These are phyloP conservation scores for Cercospora berteroae DNA, from an alignment of 2,329 filamentous ascomycete genomes.

Conservation along the genomic window DNA sequence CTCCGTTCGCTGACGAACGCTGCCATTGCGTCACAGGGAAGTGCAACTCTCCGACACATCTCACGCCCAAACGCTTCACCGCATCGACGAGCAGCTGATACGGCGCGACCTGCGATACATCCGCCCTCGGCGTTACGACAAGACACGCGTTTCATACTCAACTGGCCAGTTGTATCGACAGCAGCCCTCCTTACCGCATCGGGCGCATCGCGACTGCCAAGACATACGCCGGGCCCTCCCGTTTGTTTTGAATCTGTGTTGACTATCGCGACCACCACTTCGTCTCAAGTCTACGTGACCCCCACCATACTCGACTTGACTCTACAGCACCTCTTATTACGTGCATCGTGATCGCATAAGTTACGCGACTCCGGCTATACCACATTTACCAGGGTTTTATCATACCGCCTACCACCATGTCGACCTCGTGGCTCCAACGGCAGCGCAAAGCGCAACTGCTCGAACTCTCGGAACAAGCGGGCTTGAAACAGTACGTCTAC, in stretches of 20 bases:
- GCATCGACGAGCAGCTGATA: background rate
- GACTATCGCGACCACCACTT: conserved; percentile 6
- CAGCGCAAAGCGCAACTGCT: conserved; percentile 35
- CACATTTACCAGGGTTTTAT: conserved; percentile 21
- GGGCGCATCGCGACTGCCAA: conserved; percentile 9
- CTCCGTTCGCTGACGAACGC: background rate
- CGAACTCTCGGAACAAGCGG: conserved; percentile 34
- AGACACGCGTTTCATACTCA: background rate
- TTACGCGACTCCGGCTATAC: conserved; percentile 46
- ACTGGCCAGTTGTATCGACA: background rate
- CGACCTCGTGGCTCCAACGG: conserved; percentile 32
- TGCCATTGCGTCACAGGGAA: background rate
- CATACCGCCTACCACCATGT: conserved; percentile 19
- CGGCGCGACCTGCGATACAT: background rate
- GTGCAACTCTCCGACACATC: background rate
- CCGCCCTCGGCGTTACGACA: background rate
- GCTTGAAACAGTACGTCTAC: conserved; percentile 31
- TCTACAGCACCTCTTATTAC: conserved; percentile 14
- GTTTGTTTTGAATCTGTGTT: conserved; percentile 16
- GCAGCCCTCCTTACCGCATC: background rate
- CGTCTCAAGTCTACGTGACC: conserved; percentile 6
- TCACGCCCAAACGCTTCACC: background rate
- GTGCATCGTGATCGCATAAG: conserved; percentile 46
- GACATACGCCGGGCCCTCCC: background rate
- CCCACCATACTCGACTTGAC: conserved; percentile 12